Evolutionary conservation across 345 rosid genomes (phyloP).

Genomic region (Mallotus nudiflorus): DNA sequence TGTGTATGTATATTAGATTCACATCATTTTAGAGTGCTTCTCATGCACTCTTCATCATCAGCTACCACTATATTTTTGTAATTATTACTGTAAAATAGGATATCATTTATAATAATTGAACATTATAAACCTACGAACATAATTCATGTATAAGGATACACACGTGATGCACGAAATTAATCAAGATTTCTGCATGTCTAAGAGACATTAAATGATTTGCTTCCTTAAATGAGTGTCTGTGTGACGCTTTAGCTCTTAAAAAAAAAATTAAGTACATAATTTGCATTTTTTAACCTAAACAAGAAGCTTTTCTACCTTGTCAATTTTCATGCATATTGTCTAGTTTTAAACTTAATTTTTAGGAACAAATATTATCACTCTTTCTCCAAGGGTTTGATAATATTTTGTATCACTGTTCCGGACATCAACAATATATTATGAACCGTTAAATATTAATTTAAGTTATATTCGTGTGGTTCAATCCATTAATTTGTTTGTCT

Average conservation of each 20-base stretch:
- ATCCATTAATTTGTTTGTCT: not conserved
- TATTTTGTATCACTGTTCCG: too few relatives aligned
- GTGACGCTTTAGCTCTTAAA: not conserved
- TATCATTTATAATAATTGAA: conserved; percentile 12
- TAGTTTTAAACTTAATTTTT: too few relatives aligned
- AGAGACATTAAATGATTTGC: not conserved
- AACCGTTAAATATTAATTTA: too few relatives aligned
- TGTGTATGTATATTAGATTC: conserved; percentile 1
- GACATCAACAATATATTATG: too few relatives aligned
- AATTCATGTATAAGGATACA: not conserved
- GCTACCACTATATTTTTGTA: conserved; percentile 19
- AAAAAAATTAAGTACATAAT: too few relatives aligned
- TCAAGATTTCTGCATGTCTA: conserved; percentile 6
- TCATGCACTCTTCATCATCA: conserved; percentile 39
- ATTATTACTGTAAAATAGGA: conserved; percentile 11
- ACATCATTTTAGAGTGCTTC: conserved; percentile 37
- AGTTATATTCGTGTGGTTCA: too few relatives aligned
- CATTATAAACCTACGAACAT: conserved; percentile 13
- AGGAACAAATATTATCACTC: too few relatives aligned
- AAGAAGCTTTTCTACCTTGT: too few relatives aligned
- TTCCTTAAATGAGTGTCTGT: not conserved
- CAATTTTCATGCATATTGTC: too few relatives aligned
- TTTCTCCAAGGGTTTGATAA: too few relatives aligned
- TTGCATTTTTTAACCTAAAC: too few relatives aligned
- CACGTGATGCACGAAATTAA: not conserved